Conservation (phyloP, 805 yeast species). For the Candida easanensis region DNA sequence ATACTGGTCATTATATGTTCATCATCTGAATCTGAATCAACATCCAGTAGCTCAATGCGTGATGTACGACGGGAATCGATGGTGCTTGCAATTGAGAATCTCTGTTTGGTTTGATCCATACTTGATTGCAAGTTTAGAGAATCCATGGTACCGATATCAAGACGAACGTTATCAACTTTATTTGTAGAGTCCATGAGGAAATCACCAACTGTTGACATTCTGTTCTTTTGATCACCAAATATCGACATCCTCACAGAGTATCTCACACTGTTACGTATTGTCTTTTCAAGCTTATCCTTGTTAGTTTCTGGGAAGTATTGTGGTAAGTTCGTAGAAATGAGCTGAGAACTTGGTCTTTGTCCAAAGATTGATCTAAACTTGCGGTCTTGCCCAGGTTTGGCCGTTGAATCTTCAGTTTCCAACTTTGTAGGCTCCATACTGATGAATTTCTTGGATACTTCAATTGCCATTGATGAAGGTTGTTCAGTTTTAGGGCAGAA, state of each 20-base stretch:
- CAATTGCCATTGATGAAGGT: conserved; percentile 62
- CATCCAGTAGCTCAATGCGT: conserved; percentile 26
- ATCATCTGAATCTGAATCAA: conserved; percentile 23
- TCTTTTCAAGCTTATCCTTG: conserved; percentile 66
- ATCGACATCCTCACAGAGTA: conserved; percentile 63
- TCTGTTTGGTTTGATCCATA: conserved; percentile 28
- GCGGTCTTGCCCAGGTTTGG: conserved; percentile 16
- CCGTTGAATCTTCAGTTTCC: conserved; percentile 3
- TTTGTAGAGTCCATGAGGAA: conserved; percentile 52
- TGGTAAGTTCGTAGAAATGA: conserved; percentile 83
- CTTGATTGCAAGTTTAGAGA: conserved; percentile 30
- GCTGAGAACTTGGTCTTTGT: conserved; percentile 90
- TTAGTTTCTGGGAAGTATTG: conserved; percentile 90
- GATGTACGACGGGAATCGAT: conserved; percentile 24
- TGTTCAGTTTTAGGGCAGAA: conserved; percentile 60
- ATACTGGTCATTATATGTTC: neutral
- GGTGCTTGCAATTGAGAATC: conserved; percentile 26
- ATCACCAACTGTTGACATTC: conserved; percentile 59
- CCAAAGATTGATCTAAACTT: conserved; percentile 54
- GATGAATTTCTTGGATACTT: conserved; percentile 44
- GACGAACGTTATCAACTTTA: conserved; percentile 49
- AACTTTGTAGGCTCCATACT: conserved; percentile 23
- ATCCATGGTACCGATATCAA: conserved; percentile 30
- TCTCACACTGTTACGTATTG: conserved; percentile 80
- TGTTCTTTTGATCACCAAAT: conserved; percentile 15